Conservation (phyloP, 2,329 filamentous ascomycete genomes). For the Xylaria digitata region DNA sequence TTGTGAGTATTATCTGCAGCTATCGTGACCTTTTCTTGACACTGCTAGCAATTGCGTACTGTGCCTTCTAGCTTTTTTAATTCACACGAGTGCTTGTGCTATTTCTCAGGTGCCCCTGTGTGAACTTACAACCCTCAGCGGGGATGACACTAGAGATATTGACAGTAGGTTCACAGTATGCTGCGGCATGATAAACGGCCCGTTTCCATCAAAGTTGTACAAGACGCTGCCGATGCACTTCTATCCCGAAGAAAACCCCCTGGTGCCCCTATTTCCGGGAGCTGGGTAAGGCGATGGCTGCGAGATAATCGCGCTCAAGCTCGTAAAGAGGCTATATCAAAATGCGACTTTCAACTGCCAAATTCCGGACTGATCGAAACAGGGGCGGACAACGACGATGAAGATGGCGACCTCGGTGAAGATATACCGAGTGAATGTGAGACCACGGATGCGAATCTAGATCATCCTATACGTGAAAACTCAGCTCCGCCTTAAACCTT, state of each 20-base stretch:
- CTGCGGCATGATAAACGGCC: slow-evolving; percentile 21
- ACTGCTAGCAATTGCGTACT: neutral
- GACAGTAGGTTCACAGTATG: slow-evolving; percentile 22
- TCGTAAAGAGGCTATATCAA: slow-evolving; percentile 14
- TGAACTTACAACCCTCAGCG: neutral
- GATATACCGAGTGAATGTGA: slow-evolving; percentile 20
- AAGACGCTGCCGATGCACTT: slow-evolving; percentile 31
- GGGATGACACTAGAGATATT: neutral
- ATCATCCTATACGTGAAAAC: neutral
- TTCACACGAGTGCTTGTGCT: neutral
- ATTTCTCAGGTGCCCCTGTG: neutral
- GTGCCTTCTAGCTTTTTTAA: too few species aligned
- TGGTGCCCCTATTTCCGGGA: slow-evolving; percentile 18
- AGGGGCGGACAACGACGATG: slow-evolving; percentile 14
- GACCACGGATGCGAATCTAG: neutral
- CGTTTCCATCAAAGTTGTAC: slow-evolving; percentile 19
- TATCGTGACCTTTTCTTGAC: neutral
- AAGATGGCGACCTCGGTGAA: slow-evolving; percentile 20
- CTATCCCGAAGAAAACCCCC: slow-evolving; percentile 19
- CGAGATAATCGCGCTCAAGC: slow-evolving; percentile 22
- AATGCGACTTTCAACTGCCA: neutral
- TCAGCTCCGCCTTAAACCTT: neutral
- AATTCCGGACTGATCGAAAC: slow-evolving; percentile 5
- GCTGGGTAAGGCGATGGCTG: slow-evolving; percentile 30
- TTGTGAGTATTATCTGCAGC: slow-evolving; percentile 23